A percentile compares a stretch with the other conserved stretches of the same genome.
Conservation (phyloP, 129 eudicot genomes). For the Pseudognaphalium luteoalbum region DNA sequence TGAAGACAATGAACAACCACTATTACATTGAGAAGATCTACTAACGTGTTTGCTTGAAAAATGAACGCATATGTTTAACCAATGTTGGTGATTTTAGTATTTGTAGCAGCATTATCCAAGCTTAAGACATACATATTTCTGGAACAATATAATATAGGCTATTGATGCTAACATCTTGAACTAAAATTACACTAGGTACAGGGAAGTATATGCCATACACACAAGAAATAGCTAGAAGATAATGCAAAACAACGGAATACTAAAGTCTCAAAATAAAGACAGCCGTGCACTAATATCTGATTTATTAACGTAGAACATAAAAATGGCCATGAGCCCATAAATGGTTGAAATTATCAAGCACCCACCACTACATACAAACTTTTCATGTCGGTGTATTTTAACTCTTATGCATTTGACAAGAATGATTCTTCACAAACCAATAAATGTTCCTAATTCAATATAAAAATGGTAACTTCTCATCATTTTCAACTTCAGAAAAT, state of each 20-base stretch:
- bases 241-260: neutral
- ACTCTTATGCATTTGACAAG: slow-evolving; percentile 2
- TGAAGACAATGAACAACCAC: neutral
- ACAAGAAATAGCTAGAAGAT: neutral
- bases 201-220: neutral
- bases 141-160: neutral
- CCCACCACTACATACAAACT: neutral
- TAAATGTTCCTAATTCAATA: neutral
- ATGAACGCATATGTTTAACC: neutral
- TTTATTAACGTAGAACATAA: neutral
- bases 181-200: slow-evolving; percentile 1
- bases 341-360: neutral
- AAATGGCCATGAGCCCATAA: neutral
- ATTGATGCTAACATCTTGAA: neutral
- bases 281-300: neutral
- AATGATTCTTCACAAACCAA: neutral
- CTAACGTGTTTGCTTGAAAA: neutral
- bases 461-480: neutral
- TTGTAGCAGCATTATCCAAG: neutral
- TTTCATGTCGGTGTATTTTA: too few relatives aligned
- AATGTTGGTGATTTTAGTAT: neutral
- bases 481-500: slow-evolving; percentile 2
- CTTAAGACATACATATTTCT: neutral
- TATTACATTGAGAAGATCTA: neutral
- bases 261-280: neutral